Percentiles rank a stretch among this genome's conserved stretches.
These are phyloP conservation scores for Cryptococcus hybrid DNA, from an alignment of 1,284 basidiomycete species.

Conservation along the genomic window DNA sequence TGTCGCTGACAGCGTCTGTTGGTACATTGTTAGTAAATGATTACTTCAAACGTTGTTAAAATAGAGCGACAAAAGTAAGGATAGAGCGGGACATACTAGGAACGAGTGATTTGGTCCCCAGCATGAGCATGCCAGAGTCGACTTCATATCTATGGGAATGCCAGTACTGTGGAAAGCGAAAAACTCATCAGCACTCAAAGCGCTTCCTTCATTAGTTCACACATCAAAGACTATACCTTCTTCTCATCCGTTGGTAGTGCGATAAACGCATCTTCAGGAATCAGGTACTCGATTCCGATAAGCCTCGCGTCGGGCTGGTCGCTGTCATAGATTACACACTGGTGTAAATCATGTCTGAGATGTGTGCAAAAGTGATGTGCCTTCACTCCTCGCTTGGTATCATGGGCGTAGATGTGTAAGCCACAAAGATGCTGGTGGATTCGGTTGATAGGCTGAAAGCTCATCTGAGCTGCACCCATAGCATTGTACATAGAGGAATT, in stretches of 20 bases:
- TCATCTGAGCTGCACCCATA: slow-evolving; percentile 52
- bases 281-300: slow-evolving; percentile 51
- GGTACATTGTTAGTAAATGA: neutral
- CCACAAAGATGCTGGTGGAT: slow-evolving; percentile 57
- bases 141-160: slow-evolving; percentile 49
- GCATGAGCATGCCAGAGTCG: slow-evolving; percentile 56
- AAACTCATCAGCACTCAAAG: too few relatives aligned
- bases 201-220: too few relatives aligned
- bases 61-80: neutral
- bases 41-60: neutral
- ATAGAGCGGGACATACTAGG: slow-evolving; percentile 43
- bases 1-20: slow-evolving; percentile 34
- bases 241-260: slow-evolving; percentile 44
- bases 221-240: slow-evolving; percentile 13
- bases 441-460: slow-evolving; percentile 53
- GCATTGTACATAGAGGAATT: slow-evolving; percentile 38
- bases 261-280: slow-evolving; percentile 43
- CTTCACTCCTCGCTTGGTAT: slow-evolving; percentile 50
- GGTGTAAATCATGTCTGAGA: slow-evolving; percentile 38
- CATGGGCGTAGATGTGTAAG: slow-evolving; percentile 49
- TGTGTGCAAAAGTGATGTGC: slow-evolving; percentile 55
- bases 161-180: slow-evolving; percentile 28
- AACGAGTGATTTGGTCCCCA: slow-evolving; percentile 51
- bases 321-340: slow-evolving; percentile 49
- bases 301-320: slow-evolving; percentile 42